These are phyloP conservation scores for Osmozyma mogii DNA, from an alignment of 805 yeast species.

Conservation along the genomic window DNA sequence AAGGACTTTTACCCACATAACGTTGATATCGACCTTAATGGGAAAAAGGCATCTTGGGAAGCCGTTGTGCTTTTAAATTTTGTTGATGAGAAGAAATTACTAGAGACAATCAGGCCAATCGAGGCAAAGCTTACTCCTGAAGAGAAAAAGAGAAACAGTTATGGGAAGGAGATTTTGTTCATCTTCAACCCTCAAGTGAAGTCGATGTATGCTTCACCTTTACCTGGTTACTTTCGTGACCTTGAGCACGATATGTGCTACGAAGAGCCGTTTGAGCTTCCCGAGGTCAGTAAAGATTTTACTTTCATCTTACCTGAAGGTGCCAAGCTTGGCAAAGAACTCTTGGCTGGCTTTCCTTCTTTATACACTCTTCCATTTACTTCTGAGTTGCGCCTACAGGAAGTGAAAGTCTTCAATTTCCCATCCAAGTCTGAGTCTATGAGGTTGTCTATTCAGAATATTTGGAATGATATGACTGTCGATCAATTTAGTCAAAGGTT, in stretches of 20 bases:
- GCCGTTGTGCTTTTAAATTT: conserved; percentile 90
- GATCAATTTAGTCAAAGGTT: conserved; percentile 61
- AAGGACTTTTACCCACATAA: conserved; percentile 84
- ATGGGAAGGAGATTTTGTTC: conserved; percentile 65
- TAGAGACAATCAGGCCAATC: conserved; percentile 63
- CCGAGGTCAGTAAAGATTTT: conserved; percentile 36
- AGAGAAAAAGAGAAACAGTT: conserved; percentile 65
- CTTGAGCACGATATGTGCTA: conserved; percentile 72
- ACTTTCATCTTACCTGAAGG: conserved; percentile 56
- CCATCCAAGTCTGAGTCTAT: conserved; percentile 81
- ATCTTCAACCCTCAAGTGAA: conserved; percentile 70
- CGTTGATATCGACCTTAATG: conserved; percentile 84
- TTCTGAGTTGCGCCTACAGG: conserved; percentile 47
- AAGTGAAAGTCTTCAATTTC: conserved; percentile 71
- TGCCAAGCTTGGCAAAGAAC: conserved; percentile 60
- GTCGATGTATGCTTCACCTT: conserved; percentile 61
- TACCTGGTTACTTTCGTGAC: conserved; percentile 70
- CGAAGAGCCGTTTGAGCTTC: conserved; percentile 49
- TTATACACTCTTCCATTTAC: conserved; percentile 61
- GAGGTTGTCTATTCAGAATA: conserved; percentile 53
- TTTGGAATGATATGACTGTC: conserved; percentile 45
- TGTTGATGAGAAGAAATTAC: conserved; percentile 74
- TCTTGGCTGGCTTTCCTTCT: conserved; percentile 88
- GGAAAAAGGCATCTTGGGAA: conserved; percentile 96
- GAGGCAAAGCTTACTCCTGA: conserved; percentile 57